These are phyloP conservation scores for Zygosaccharomyces bailii DNA, from an alignment of 805 yeast species.

Conservation along the genomic window DNA sequence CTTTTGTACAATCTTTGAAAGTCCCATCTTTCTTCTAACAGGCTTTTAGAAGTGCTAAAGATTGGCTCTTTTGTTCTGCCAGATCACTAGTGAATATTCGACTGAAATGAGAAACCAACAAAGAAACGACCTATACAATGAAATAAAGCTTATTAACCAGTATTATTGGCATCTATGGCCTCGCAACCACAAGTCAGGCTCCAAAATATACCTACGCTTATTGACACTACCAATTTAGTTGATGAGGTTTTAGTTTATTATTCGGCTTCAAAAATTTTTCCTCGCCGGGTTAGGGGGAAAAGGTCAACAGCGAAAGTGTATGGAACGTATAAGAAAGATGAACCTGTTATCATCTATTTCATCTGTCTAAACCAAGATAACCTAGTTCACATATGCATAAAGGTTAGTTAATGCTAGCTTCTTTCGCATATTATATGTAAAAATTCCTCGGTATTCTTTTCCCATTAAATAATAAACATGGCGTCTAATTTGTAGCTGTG, in stretches of 20 bases:
- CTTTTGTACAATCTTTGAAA: slow-evolving; percentile 17
- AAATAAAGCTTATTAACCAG: background rate
- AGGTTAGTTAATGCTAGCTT: too few species aligned
- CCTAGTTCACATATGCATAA: background rate
- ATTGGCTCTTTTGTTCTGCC: slow-evolving; percentile 1
- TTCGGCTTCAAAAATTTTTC: background rate
- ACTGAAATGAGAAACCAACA: background rate
- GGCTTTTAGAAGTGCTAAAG: background rate
- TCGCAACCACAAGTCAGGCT: background rate
- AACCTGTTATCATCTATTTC: background rate
- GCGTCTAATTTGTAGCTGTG: too few species aligned
- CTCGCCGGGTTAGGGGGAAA: background rate
- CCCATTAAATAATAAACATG: too few species aligned
- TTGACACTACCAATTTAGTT: background rate
- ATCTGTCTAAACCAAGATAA: background rate
- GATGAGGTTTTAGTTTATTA: background rate
- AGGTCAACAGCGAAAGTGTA: background rate
- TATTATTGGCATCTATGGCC: background rate
- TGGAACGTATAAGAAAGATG: background rate
- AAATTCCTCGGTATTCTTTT: too few species aligned
- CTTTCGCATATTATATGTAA: too few species aligned
- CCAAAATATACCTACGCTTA: background rate
- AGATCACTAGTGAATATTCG: background rate
- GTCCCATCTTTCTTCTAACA: slow-evolving; percentile 13
- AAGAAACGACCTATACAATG: background rate